Base-by-base conservation (phyloP, 805 yeast species). In the Sugiyamaella marilandica region DNA sequence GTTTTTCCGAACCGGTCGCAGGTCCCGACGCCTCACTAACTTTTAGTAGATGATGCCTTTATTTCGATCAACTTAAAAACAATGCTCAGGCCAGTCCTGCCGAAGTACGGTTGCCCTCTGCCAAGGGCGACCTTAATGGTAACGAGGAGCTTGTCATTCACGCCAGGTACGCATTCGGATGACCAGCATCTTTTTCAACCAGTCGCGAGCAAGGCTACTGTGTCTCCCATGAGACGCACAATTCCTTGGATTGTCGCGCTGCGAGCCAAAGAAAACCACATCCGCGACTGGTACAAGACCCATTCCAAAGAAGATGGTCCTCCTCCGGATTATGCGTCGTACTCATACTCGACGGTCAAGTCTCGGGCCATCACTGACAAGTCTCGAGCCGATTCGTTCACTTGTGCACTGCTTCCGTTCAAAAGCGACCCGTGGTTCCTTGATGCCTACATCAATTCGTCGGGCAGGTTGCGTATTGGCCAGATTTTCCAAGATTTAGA, bases 401-500 rank as follows among this genome's bases (percentile, higher is more conserved):
- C 73, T 1, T 59, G 59, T 21, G 71, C 70, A 2, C 43, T 78
- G 1, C 73, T 91, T 47, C 96, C 97, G 0, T 90, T 91, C 73
- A 87, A 86, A 61, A 86, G 86, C 55, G 96, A 91, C 65, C 73
- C 78, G 34, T 83, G 85, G 81, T 74, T 89, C 29, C 81, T 95
- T 57, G 98, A 91, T 65, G 81, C 90, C 45, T 91, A 91, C 65
- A 85, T 88, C 62, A 87, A 87, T 67, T 91, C 96, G 2, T 85
- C 83, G 53, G 97, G 97, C n/a, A 78, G 96, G 58, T 76, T 90
- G 64, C 77, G 97, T 64, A 88, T 88, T 62, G 98, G 97, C 39
- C 96, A 90, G 68, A 75, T 91, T 58, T 91, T 91, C 70, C 97
- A 91, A 73, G 98, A 91, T 70, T 74, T 91, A 63, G 98, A 91